phyloP scores from a whole-genome alignment of 2,329 filamentous ascomycete genomes.

The Trichoderma simmonsii region DNA sequence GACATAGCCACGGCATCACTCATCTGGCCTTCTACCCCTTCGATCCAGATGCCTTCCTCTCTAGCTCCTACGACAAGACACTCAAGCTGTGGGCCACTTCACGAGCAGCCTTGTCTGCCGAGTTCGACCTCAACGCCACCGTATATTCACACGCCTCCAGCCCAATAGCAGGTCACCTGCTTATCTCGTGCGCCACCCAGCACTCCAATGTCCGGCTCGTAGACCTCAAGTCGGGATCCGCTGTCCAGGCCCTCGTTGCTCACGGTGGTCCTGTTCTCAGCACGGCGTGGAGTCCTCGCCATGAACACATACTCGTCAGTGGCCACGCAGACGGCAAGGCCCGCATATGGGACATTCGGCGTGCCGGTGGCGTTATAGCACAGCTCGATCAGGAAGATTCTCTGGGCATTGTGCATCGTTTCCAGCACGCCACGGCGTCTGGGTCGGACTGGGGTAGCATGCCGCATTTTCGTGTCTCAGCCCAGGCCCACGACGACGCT shows the following conservation, averaged over 20 bases:
- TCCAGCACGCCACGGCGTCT: conserved; percentile 32
- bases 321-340: conserved; percentile 82
- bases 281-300: conserved; percentile 76
- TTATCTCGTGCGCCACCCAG: conserved; percentile 86
- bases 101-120: conserved; percentile 57
- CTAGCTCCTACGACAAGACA: conserved; percentile 73
- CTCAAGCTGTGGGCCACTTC: conserved; percentile 72
- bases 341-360: conserved; percentile 82
- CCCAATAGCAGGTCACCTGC: conserved; percentile 65
- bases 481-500: conserved; percentile 71
- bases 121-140: conserved; percentile 65
- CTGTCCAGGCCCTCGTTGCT: conserved; percentile 66
- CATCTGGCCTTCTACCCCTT: conserved; percentile 77
- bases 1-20: conserved; percentile 70
- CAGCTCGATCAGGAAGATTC: conserved; percentile 82
- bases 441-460: conserved; percentile 31
- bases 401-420: conserved; percentile 57
- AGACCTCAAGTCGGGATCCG: conserved; percentile 77
- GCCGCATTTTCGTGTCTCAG: conserved; percentile 46
- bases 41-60: conserved; percentile 71
- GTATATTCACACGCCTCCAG: conserved; percentile 78
- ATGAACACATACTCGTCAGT: conserved; percentile 76
- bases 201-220: conserved; percentile 80
- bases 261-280: conserved; percentile 66
- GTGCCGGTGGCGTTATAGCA: conserved; percentile 71